These are phyloP conservation scores for Boletus rubroflammeus DNA, from an alignment of 768 basidiomycete genomes.

Conservation along the genomic window DNA sequence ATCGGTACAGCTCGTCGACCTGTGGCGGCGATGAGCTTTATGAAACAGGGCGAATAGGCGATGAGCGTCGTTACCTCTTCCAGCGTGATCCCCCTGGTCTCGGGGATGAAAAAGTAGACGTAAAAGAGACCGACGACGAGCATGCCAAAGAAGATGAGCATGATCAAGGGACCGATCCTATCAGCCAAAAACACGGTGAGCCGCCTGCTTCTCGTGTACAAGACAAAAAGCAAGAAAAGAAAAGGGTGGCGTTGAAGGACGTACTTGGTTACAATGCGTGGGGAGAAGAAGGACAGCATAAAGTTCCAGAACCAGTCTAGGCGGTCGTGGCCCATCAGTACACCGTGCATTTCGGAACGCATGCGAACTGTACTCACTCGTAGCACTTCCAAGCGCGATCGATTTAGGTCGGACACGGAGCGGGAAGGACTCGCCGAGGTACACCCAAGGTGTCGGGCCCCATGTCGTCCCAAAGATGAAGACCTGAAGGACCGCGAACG, in stretches of 20 bases:
- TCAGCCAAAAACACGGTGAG: neutral
- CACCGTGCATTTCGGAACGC: neutral
- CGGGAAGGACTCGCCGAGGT: conserved; percentile 78
- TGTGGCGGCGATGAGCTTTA: conserved; percentile 14
- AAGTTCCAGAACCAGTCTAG: conserved; percentile 73
- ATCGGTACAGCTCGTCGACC: conserved; percentile 74
- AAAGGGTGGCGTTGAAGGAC: conserved; percentile 7
- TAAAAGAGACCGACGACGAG: conserved; percentile 65
- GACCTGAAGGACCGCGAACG: conserved; percentile 77
- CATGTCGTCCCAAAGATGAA: conserved; percentile 70
- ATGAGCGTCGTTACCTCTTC: conserved; percentile 42
- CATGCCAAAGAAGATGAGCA: conserved; percentile 76
- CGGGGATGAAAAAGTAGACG: conserved; percentile 74
- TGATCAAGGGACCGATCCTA: conserved; percentile 70
- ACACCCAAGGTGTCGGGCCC: conserved; percentile 76
- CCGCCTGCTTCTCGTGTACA: neutral
- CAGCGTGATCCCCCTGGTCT: conserved; percentile 73
- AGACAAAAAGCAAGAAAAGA: neutral
- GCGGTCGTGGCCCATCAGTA: conserved; percentile 3
- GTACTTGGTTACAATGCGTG: conserved; percentile 55
- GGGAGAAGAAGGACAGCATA: conserved; percentile 68
- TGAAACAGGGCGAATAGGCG: neutral
- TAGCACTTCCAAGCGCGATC: conserved; percentile 70
- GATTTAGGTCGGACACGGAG: conserved; percentile 74
- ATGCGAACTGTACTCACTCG: conserved; percentile 32